Percentiles rank a stretch among this genome's conserved stretches.
Conservation (phyloP, 805 yeast species). For the Zygoascus ofunaensis region DNA sequence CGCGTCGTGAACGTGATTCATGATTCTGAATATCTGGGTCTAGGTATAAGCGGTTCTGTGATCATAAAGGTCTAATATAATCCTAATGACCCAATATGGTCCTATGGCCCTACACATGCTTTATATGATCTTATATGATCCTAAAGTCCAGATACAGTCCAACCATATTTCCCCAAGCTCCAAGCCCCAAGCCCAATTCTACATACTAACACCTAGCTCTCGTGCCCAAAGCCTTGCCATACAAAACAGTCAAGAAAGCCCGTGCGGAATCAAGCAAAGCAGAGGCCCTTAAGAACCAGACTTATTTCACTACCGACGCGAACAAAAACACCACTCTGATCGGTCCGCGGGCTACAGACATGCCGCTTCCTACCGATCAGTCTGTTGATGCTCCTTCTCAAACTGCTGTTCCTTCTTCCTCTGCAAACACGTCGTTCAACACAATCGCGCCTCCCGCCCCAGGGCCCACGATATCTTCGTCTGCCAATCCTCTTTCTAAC, state of each 20-base stretch:
- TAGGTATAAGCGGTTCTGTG: background rate
- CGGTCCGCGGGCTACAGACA: background rate
- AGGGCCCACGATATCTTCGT: background rate
- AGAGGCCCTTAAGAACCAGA: slow-evolving; percentile 4
- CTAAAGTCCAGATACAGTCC: no score
- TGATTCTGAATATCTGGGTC: background rate
- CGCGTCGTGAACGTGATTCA: no score
- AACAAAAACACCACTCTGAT: background rate
- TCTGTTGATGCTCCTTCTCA: background rate
- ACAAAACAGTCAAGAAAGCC: slow-evolving; percentile 7
- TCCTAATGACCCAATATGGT: no score
- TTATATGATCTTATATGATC: no score
- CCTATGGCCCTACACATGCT: no score
- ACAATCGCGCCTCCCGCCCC: background rate
- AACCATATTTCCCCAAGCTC: background rate
- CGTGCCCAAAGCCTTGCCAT: slow-evolving; percentile 41
- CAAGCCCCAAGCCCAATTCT: background rate
- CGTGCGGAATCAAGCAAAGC: slow-evolving; percentile 4
- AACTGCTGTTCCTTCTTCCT: background rate
- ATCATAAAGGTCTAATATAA: no score
- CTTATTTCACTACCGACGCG: slow-evolving; percentile 2
- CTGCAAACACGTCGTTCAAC: background rate
- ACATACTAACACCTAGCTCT: slow-evolving; percentile 28
- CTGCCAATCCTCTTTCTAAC: background rate
- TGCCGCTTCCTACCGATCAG: no score